Evolutionary conservation across 2,329 filamentous ascomycete species (phyloP).

Genomic region (Scedosporium minutisporum): DNA sequence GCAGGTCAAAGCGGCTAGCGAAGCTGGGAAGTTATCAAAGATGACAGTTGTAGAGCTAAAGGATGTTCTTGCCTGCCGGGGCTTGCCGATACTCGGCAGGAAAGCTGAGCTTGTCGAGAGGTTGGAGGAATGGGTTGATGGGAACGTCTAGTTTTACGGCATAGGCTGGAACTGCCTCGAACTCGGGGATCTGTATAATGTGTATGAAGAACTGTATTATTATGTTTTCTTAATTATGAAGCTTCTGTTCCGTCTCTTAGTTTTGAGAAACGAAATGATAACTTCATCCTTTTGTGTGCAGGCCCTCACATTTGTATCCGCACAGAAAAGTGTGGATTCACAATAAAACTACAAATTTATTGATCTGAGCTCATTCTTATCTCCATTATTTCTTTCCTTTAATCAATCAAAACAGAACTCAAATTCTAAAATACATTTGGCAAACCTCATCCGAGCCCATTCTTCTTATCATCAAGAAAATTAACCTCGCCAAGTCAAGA

Average conservation of each 20-base stretch:
- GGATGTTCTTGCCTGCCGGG: conserved; percentile 35
- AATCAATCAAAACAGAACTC: no score
- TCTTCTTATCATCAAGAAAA: no score
- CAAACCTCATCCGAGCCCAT: no score
- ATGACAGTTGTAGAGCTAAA: conserved; percentile 46
- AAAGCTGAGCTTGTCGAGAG: conserved; percentile 47
- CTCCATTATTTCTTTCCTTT: no score
- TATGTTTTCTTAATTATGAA: not conserved
- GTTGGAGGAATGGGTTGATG: conserved; percentile 47
- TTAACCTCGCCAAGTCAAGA: no score
- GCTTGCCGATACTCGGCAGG: conserved; percentile 37
- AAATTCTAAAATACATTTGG: no score
- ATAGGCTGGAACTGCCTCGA: not conserved
- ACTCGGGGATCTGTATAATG: not conserved
- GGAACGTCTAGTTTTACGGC: conserved; percentile 19
- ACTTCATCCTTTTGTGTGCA: not conserved
- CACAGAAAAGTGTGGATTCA: no score
- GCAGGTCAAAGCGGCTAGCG: conserved; percentile 34
- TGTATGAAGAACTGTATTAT: not conserved
- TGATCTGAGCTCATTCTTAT: no score
- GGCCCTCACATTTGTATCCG: no score
- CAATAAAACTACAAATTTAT: no score
- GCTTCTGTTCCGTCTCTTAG: no score
- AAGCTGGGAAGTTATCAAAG: conserved; percentile 38
- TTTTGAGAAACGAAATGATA: no score